Evolutionary conservation across 2,329 filamentous ascomycete species (phyloP).

Genomic region (Oidium heveae): DNA sequence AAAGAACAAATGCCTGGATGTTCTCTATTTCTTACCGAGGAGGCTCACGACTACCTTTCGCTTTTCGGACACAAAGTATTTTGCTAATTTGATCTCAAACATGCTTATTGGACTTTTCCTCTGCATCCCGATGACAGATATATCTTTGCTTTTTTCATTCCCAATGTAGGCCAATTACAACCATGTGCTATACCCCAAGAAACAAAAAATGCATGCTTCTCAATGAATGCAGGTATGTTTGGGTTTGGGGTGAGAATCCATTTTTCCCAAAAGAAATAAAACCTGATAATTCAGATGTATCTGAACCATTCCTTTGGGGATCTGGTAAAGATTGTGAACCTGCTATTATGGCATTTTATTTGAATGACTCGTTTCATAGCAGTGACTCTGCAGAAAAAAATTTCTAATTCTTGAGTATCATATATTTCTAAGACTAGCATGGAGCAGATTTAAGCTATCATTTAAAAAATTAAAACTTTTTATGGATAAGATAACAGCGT

Average conservation of each 20-base stretch:
- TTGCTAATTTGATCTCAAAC: slow-evolving; percentile 1
- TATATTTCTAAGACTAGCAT: neutral
- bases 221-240: neutral
- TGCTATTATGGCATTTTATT: neutral
- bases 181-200: neutral
- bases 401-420: neutral
- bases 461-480: slow-evolving; percentile 1
- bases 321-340: neutral
- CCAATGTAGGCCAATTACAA: neutral
- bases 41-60: slow-evolving; percentile 1
- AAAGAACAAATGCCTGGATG: neutral
- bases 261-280: neutral
- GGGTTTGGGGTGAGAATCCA: neutral
- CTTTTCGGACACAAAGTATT: neutral
- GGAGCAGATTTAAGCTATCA: neutral
- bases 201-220: neutral
- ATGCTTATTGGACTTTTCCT: slow-evolving; percentile 1
- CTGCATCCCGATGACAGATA: neutral
- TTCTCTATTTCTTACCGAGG: neutral
- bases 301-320: neutral
- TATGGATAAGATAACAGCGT: neutral
- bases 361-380: neutral
- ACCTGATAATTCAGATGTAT: neutral
- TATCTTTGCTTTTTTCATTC: neutral
- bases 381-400: neutral